Base-by-base conservation (phyloP, 2,329 filamentous ascomycete genomes). In the Claviceps quebecensis region DNA sequence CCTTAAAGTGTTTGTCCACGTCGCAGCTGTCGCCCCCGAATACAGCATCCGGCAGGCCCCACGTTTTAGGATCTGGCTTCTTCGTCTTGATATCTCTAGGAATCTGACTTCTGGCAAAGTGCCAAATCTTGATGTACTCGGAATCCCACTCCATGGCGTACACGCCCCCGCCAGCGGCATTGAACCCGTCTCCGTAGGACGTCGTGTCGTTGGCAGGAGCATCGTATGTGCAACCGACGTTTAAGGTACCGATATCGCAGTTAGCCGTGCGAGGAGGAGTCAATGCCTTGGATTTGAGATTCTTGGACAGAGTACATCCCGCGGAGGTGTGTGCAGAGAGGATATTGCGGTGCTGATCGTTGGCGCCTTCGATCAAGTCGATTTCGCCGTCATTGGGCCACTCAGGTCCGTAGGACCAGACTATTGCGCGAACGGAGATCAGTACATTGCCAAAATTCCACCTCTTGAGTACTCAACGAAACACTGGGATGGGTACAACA, bases 101-200 rank as follows among this genome's bases (percentile, higher is more conserved):
- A 41, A 90, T 77, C 8, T 65, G 62, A 34, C 67, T 68, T n/a
- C 84, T 77, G 1, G 81, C 71, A 65, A 89, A 94, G 70, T 86
- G 86, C 81, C 83, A 94, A 55, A 93, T 72, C 52, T 75, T 81
- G 63, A 94, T 84, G 52, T 74, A 76, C 1, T 77, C 67, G 9
- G 71, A 68, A 48, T 83, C 83, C 86, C 87, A 93, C 59, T 84
- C 73, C 57, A 84, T 76, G 5, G 81, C 83, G 57, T 85, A 87
- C 3, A 86, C 75, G 29, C 83, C 83, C n/a, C 84, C 83, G 1
- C 74, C 72, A 38, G 65, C 76, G 9, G 71, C 71, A 62, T 89
- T 88, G 69, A 89, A 87, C 0, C 72, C 71, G 50, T 79, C 73
- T 1, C 83, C 83, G 55, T 80, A 84, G 4, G 72, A 68, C 1